These are phyloP conservation scores for Metrosideros polymorpha DNA, from an alignment of 441 rosid species.

Conservation along the genomic window DNA sequence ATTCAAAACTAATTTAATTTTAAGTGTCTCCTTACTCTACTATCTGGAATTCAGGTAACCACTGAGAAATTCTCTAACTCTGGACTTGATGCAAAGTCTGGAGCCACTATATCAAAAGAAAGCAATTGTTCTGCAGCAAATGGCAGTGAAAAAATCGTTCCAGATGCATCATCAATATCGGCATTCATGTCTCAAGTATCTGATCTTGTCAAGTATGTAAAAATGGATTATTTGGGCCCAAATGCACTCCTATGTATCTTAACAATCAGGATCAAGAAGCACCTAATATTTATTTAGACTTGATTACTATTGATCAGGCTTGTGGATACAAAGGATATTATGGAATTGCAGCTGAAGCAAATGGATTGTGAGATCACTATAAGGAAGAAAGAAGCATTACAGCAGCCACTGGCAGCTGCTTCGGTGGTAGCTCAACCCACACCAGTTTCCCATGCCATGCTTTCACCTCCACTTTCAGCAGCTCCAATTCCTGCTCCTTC, in stretches of 20 bases:
- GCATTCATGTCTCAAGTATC: slow-evolving; percentile 88
- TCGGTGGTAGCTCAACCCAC: slow-evolving; percentile 37
- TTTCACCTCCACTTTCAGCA: slow-evolving; percentile 30
- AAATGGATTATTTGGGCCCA: not conserved
- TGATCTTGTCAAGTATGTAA: slow-evolving; percentile 70
- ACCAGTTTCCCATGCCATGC: slow-evolving; percentile 25
- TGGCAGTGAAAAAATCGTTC: slow-evolving; percentile 10
- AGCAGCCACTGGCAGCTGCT: slow-evolving; percentile 35
- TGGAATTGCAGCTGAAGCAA: slow-evolving; percentile 83
- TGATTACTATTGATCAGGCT: slow-evolving; percentile 40
- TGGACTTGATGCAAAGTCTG: slow-evolving; percentile 15
- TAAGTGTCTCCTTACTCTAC: not conserved
- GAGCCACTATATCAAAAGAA: slow-evolving; percentile 26
- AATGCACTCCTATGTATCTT: not conserved
- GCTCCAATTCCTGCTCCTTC: slow-evolving; percentile 24
- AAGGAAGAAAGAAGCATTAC: slow-evolving; percentile 84
- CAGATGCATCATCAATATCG: slow-evolving; percentile 39
- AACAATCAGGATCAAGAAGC: not conserved
- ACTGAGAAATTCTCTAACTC: slow-evolving; percentile 42
- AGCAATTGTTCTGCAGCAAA: slow-evolving; percentile 21
- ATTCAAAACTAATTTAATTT: not conserved
- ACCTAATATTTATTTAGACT: not conserved
- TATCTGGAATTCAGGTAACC: slow-evolving; percentile 27
- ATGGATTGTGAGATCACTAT: slow-evolving; percentile 68
- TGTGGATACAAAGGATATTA: slow-evolving; percentile 84